Percentiles rank a stretch among this genome's conserved stretches.
phyloP scores from a whole-genome alignment of 495 filamentous ascomycete genomes.

The Aspergillus biplanus region DNA sequence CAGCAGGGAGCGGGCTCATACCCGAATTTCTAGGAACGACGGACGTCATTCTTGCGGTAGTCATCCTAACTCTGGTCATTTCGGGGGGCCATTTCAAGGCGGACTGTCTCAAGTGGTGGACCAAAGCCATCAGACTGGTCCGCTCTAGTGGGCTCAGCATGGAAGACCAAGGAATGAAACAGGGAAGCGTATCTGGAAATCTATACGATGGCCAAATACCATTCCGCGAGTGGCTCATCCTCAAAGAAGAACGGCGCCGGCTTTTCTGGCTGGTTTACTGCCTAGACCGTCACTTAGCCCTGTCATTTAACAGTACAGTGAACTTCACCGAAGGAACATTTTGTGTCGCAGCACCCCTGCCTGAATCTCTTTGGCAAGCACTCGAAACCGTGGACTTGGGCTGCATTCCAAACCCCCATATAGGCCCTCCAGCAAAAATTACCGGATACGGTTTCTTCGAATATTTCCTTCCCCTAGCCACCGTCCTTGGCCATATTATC shows the following conservation, averaged over 20 bases:
- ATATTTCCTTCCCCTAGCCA: conserved; percentile 17
- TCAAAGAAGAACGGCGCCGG: conserved; percentile 14
- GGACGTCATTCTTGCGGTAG: conserved; percentile 15
- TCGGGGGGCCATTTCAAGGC: conserved; percentile 17
- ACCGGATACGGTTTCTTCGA: conserved; percentile 16
- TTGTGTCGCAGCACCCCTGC: conserved; percentile 14
- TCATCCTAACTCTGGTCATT: conserved; percentile 13
- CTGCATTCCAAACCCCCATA: conserved; percentile 1
- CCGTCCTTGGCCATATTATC: conserved; percentile 17
- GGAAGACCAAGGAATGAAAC: conserved; percentile 16
- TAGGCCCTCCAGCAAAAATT: conserved; percentile 13
- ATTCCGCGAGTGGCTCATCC: conserved; percentile 14
- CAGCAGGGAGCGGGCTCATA: conserved; percentile 14
- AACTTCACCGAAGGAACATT: conserved; percentile 17
- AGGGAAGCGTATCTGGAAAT: not conserved
- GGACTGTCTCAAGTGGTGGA: conserved; percentile 14
- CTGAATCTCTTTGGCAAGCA: conserved; percentile 10
- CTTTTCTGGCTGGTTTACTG: conserved; percentile 20
- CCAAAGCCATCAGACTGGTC: conserved; percentile 10
- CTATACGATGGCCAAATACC: conserved; percentile 1
- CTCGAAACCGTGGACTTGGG: conserved; percentile 12
- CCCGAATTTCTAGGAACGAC: conserved; percentile 16
- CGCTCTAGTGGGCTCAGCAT: conserved; percentile 13
- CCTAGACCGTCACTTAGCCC: conserved; percentile 15
- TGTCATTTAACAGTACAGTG: conserved; percentile 14